Conservation (phyloP, 495 filamentous ascomycete species). For the Amphirosellinia nigrospora region DNA sequence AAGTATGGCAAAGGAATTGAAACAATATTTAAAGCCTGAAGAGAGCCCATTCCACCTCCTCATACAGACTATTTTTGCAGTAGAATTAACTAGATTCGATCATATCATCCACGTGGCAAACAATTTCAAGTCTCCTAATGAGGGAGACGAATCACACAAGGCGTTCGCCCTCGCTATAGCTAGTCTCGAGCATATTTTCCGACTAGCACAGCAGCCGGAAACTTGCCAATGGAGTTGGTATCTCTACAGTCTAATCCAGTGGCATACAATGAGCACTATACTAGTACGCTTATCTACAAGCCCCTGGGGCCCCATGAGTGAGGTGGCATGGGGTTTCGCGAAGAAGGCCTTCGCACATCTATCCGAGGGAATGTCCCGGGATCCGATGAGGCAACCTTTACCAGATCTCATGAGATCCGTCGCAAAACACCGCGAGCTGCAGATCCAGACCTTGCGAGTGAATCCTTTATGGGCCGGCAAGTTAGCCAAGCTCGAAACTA, state of each 20-base stretch:
- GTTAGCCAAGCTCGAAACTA: not conserved
- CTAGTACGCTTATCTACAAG: slow-evolving; percentile 9
- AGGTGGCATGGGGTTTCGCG: slow-evolving; percentile 16
- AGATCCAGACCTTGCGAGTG: slow-evolving; percentile 1
- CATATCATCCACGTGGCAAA: slow-evolving; percentile 10
- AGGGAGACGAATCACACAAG: not conserved
- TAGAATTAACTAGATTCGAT: slow-evolving; percentile 12
- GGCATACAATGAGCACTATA: slow-evolving; percentile 11
- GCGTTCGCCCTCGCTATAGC: slow-evolving; percentile 4
- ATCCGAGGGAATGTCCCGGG: slow-evolving; percentile 1
- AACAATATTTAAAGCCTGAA: not conserved
- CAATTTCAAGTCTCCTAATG: slow-evolving; percentile 9
- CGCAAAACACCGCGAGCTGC: slow-evolving; percentile 7
- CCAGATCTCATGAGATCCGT: slow-evolving; percentile 15
- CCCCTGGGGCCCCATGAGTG: slow-evolving; percentile 19
- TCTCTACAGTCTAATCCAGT: not conserved
- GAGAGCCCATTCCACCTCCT: not conserved
- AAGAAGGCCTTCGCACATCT: slow-evolving; percentile 18
- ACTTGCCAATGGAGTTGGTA: slow-evolving; percentile 9
- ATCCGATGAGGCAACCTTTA: slow-evolving; percentile 25
- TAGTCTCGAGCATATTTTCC: slow-evolving; percentile 14
- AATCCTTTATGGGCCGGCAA: not conserved
- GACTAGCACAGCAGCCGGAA: not conserved
- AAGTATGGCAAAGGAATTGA: slow-evolving; percentile 3
- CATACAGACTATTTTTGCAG: not conserved